Base-by-base conservation (phyloP, 164 flowering plant genomes). In the Tetrastigma voinierianum region DNA sequence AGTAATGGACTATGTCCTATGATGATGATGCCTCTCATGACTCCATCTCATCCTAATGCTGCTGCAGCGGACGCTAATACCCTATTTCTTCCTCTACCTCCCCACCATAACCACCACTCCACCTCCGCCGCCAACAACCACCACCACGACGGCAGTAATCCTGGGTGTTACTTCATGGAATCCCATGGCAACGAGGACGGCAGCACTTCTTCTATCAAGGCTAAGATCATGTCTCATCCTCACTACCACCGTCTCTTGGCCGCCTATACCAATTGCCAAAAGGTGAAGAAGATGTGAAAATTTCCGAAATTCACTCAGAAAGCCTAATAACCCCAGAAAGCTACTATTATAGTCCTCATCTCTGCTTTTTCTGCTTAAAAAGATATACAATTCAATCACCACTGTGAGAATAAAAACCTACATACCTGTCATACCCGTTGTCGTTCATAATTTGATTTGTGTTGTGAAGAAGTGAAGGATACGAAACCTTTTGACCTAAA, bases 211-310 rank as follows among this genome's bases (percentile, higher is more conserved):
- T 74, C 89, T 70, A 71, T 85, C 66, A 96, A 81, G 83, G 87
- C 97, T 15, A 93, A 91, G 83, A 91, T 96, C 83, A 91, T 93
- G 90, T 76, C 93, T 82, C 99, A 95, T 80, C 99, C 99, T 73
- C 93, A 89, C 83, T 95, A 87, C 73, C 89, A 79, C 25, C 89
- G 95, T 43, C 98, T 96, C 75, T 67, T 93, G 73, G 76, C 91
- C 13, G 88, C 98, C 56, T 96, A 89, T 71, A 73, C 78, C 76
- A 90, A 84, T 57, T 96, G 99, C 67, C 97, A 90, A 56, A 95
- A 95, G 98, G 99, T 90, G 66, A 76, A 2, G 0, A 58, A 21
- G n/a, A n/a, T n/a, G n/a, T 10, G 11, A 11, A n/a, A 13, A 48
- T 7, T 67, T 49, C 62, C 17, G n/a, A n/a, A n/a, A n/a, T n/a